Percentiles rank a stretch among this genome's conserved stretches.
These are phyloP conservation scores for Arthrinium phaeospermum DNA, from an alignment of 2,329 filamentous ascomycete genomes.

Conservation along the genomic window DNA sequence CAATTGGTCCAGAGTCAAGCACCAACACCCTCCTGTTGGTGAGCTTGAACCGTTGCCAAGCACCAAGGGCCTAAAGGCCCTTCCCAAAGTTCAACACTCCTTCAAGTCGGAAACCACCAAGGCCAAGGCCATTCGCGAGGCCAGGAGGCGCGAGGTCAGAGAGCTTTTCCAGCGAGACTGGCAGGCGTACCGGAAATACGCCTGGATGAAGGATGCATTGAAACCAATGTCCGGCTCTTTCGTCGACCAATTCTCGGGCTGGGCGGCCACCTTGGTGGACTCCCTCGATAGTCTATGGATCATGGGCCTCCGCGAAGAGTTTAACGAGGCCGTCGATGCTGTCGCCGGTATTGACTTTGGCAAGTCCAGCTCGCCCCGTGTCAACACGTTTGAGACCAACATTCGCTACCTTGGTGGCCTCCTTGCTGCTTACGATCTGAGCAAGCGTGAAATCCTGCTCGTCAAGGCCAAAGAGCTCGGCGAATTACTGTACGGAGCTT, in stretches of 20 bases:
- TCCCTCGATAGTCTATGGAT: conserved; percentile 57
- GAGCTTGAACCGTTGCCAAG: conserved; percentile 34
- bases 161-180: conserved; percentile 44
- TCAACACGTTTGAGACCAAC: conserved; percentile 52
- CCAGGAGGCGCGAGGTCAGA: conserved; percentile 41
- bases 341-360: conserved; percentile 53
- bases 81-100: conserved; percentile 44
- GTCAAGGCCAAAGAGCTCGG: conserved; percentile 52
- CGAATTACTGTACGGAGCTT: conserved; percentile 51
- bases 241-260: conserved; percentile 53
- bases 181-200: conserved; percentile 52
- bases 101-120: conserved; percentile 34
- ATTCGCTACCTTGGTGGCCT: conserved; percentile 52
- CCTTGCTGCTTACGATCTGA: conserved; percentile 47
- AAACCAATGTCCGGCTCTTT: conserved; percentile 49
- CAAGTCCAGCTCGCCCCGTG: conserved; percentile 38
- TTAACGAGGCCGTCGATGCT: conserved; percentile 52
- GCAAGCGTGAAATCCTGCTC: conserved; percentile 45
- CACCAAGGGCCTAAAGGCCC: conserved; percentile 22
- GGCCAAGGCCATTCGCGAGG: conserved; percentile 34
- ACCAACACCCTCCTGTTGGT: conserved; percentile 32
- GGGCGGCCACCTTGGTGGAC: conserved; percentile 60
- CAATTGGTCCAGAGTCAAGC: conserved; percentile 42
- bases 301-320: conserved; percentile 55
- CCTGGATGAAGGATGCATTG: conserved; percentile 56